A percentile compares a stretch with the other conserved stretches of the same genome.
Evolutionary conservation across 768 basidiomycete genomes (phyloP).

Genomic region (Neoboletus subvelutipes): DNA sequence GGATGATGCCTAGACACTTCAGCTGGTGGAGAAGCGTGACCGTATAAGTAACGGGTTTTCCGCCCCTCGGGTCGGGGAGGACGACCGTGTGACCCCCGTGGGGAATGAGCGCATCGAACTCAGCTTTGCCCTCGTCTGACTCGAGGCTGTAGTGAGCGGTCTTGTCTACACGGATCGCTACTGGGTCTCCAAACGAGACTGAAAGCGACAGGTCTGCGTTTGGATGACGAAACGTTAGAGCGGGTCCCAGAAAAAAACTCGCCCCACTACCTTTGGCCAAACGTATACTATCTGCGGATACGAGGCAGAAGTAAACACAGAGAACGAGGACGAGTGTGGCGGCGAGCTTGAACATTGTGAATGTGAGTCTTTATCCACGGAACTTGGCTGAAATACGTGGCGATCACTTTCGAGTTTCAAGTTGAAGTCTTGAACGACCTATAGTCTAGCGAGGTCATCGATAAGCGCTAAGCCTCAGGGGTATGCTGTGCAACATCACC

Average conservation of each 20-base stretch:
- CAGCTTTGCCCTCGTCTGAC: slow-evolving; percentile 5
- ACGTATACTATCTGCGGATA: slow-evolving; percentile 2
- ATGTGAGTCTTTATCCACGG: not conserved
- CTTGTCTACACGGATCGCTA: slow-evolving; percentile 10
- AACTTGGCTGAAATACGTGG: not conserved
- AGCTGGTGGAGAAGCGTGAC: slow-evolving; percentile 15
- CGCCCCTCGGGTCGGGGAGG: slow-evolving; percentile 7
- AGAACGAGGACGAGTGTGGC: not conserved
- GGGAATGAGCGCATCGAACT: not conserved
- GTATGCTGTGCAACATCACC: not conserved
- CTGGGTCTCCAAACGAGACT: not conserved
- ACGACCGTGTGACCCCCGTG: not conserved
- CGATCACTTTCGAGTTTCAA: not conserved
- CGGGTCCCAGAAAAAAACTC: fast-evolving
- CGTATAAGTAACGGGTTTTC: slow-evolving; percentile 12
- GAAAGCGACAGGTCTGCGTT: slow-evolving; percentile 10
- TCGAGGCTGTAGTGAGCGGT: slow-evolving; percentile 11
- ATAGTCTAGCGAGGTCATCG: too few relatives aligned
- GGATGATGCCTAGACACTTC: slow-evolving; percentile 12
- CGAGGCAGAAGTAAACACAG: slow-evolving; percentile 1
- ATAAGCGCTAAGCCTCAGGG: too few relatives aligned
- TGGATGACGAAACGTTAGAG: not conserved
- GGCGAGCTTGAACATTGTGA: not conserved
- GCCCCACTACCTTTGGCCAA: not conserved
- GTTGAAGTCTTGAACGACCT: too few relatives aligned